phyloP scores from a whole-genome alignment of 306 rosid genomes.

The Hylodesmum podocarpum region DNA sequence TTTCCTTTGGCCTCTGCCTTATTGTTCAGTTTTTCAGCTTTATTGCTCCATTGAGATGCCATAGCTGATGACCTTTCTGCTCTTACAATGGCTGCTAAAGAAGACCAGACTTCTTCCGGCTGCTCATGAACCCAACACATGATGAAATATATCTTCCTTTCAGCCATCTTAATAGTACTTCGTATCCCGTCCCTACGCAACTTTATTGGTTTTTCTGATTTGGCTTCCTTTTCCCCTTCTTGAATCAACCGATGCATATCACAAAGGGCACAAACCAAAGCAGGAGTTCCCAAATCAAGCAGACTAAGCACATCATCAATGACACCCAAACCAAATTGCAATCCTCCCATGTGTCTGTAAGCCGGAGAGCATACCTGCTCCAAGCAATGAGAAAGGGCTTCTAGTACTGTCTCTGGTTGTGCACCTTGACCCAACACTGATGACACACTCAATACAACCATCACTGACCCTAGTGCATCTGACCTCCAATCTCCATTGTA shows the following conservation, averaged over 20 bases:
- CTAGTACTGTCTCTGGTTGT: slow-evolving; percentile 65
- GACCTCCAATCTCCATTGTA: slow-evolving; percentile 90
- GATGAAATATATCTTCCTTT: slow-evolving; percentile 70
- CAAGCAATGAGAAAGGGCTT: slow-evolving; percentile 72
- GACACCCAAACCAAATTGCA: slow-evolving; percentile 65
- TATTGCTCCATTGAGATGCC: slow-evolving; percentile 43
- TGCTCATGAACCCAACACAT: slow-evolving; percentile 95
- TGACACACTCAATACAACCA: slow-evolving; percentile 67
- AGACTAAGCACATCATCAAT: slow-evolving; percentile 58
- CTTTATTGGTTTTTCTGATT: slow-evolving; percentile 54
- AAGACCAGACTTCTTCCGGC: slow-evolving; percentile 71
- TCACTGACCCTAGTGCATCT: slow-evolving; percentile 65
- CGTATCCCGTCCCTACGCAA: slow-evolving; percentile 43
- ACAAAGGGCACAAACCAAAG: slow-evolving; percentile 62
- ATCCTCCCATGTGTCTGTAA: slow-evolving; percentile 68
- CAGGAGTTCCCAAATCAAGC: slow-evolving; percentile 55
- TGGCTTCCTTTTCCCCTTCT: slow-evolving; percentile 61
- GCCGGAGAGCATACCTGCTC: slow-evolving; percentile 80
- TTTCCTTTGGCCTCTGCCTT: slow-evolving; percentile 44
- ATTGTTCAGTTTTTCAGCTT: slow-evolving; percentile 39
- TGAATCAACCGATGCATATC: slow-evolving; percentile 67
- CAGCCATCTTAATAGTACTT: slow-evolving; percentile 64
- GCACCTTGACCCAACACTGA: slow-evolving; percentile 71
- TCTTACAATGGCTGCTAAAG: slow-evolving; percentile 59
- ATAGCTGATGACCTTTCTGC: slow-evolving; percentile 62